Evolutionary conservation across 805 yeast genomes (phyloP).

Genomic region (Candida ficus): DNA sequence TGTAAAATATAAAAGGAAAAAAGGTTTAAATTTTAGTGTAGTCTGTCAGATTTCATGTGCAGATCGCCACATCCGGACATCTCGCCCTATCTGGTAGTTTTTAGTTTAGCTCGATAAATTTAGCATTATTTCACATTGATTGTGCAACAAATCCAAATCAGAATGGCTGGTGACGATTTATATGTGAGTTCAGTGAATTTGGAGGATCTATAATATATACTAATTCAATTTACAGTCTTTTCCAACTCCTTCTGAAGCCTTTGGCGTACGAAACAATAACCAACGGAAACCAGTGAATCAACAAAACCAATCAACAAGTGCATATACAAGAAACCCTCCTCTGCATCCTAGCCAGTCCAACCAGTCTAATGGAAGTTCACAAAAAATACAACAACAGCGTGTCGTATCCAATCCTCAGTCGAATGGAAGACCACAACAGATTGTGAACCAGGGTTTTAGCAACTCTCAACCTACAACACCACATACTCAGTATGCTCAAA

Average conservation of each 20-base stretch:
- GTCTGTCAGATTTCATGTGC: too few relatives aligned
- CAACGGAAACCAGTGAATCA: conserved; percentile 7
- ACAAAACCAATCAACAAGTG: not conserved
- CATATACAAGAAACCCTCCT: conserved; percentile 5
- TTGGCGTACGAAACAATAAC: conserved; percentile 16
- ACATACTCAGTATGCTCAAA: not conserved
- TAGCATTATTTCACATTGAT: too few relatives aligned
- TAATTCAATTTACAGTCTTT: conserved; percentile 18
- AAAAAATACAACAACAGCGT: not conserved
- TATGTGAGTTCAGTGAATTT: conserved; percentile 12
- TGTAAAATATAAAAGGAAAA: conserved; percentile 9
- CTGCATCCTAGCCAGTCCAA: conserved; percentile 1
- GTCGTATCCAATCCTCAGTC: not conserved
- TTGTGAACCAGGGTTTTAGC: not conserved
- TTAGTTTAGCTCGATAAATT: too few relatives aligned
- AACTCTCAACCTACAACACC: conserved; percentile 1
- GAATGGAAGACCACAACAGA: conserved; percentile 1
- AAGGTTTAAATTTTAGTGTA: not conserved
- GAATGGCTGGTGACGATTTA: conserved; percentile 26
- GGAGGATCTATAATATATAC: not conserved
- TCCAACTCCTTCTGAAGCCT: conserved; percentile 28
- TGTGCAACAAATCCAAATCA: too few relatives aligned
- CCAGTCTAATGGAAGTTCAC: too few relatives aligned
- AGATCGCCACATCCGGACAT: too few relatives aligned
- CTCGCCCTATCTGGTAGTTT: too few relatives aligned